Evolutionary conservation across 2,329 filamentous ascomycete genomes (phyloP), one percentile per base, ranked within the genome.

Genomic region (Aspergillus glaucus): DNA sequence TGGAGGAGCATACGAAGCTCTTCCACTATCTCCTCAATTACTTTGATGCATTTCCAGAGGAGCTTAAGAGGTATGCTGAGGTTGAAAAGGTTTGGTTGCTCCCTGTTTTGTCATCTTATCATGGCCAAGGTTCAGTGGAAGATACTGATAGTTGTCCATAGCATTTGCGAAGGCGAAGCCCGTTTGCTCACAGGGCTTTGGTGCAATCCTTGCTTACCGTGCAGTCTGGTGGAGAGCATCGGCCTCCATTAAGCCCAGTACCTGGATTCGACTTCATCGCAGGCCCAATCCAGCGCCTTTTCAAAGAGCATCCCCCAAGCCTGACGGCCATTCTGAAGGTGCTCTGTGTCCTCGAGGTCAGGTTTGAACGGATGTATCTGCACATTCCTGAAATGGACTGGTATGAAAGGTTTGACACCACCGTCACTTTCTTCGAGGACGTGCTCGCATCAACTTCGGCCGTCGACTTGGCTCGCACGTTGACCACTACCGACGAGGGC

Each of bases 101-200:
- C 3, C 5, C 6, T 36, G 6, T 15, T 19, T 14, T 40, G 10
- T 8, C 17, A 17, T 21, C 10, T 40, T 22, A 21, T 40, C 4
- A 40, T 19, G 6, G 14, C 15, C 9, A 8, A 12, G 4, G 17
- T 22, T 9, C 19, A 10, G 37, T 12, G 10, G 4, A 22, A 40
- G 37, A 10, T 40, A 15, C 6, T 28, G 37, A 28, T 48, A 51
- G 30, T 10, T 12, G 30, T 42, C 9, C 44, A 32, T 34, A 72
- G 69, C 55, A 67, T 49, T 59, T 71, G 44, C 65, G 65, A 32
- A 54, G 28, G 19, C 55, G 58, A 32, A 70, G 64, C 48, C 69
- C 68, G 1, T 70, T 71, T 49, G 68, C 69, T 15, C 64, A 69
- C 48, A 62, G 63, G 43, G 64, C 64, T 12, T 28, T 72, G 34